Base-by-base conservation (phyloP, 495 filamentous ascomycete species). In the Neurospora sp. region DNA sequence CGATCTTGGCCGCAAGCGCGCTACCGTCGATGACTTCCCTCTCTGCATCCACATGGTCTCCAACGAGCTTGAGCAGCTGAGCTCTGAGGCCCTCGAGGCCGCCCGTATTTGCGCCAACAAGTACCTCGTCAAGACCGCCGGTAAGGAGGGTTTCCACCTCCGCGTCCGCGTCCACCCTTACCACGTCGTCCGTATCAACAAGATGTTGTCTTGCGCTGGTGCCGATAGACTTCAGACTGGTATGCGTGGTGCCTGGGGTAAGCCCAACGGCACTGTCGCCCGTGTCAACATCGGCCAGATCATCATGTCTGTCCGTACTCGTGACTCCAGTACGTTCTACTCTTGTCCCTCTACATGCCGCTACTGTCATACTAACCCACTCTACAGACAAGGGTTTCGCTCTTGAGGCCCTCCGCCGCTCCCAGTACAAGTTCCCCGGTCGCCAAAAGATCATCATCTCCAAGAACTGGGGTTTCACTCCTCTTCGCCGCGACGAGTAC, bases 131-230 rank as follows among this genome's bases (percentile, higher is more conserved):
- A 98, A 98, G 90, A 86, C 88, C 80, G 91, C 92, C 83, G 96
- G 96, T 87, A 99, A 99, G 91, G 96, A 99, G 92, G 90, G 91
- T 86, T 99, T 99, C 94, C 96, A 99, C 86, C 87, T 99, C 80
- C 95, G 96, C 80, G 92, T 99, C 84, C 95, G 96, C 84, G 95
- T 93, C 80, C 96, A 98, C 90, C 96, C 96, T 75, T 97, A 93
- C 94, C 96, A 99, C 88, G 95, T 98, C 86, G 90, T 98, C 88
- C 96, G 96, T 86, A 99, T 99, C 93, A 99, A 99, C 93, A 99
- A 99, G 90, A 98, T 99, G 96, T 93, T 99, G 92, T 98, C 95
- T 77, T 98, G 96, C 85, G 96, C 96, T 80, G 96, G 96, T 87
- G 96, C 96, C 90, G 96, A 99, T 98, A 91, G 96, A 90, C 90